phyloP scores from a whole-genome alignment of 768 basidiomycete species.

The Suillus cothurnatus region DNA sequence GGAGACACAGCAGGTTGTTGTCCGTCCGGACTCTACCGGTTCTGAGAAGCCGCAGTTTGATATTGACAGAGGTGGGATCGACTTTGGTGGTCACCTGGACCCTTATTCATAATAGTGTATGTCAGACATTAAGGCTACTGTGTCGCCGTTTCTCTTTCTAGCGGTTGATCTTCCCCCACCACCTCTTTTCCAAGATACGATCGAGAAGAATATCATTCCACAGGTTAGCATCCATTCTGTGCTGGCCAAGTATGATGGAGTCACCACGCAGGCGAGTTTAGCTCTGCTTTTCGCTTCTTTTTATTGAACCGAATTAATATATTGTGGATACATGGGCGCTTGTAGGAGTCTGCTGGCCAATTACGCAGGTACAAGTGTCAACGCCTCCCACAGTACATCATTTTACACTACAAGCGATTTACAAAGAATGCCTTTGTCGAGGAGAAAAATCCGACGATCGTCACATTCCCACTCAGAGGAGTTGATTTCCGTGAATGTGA shows the following conservation, averaged over 20 bases:
- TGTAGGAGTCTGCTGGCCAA: slow-evolving; percentile 80
- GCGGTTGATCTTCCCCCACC: slow-evolving; percentile 96
- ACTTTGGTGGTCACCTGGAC: slow-evolving; percentile 9
- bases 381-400: slow-evolving; percentile 86
- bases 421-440: slow-evolving; percentile 96
- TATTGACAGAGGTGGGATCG: slow-evolving; percentile 82
- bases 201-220: slow-evolving; percentile 99
- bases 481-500: slow-evolving; percentile 91
- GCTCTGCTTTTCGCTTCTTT: slow-evolving; percentile 20
- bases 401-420: slow-evolving; percentile 95
- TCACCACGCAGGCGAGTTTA: slow-evolving; percentile 73
- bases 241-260: slow-evolving; percentile 92
- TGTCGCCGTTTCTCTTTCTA: slow-evolving; percentile 93
- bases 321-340: background rate
- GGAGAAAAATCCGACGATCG: slow-evolving; percentile 98
- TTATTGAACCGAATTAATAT: slow-evolving; percentile 14
- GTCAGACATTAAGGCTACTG: slow-evolving; percentile 80
- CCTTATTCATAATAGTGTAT: slow-evolving; percentile 24
- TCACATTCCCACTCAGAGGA: slow-evolving; percentile 94
- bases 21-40: slow-evolving; percentile 74
- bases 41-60: slow-evolving; percentile 90
- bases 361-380: slow-evolving; percentile 91
- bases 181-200: slow-evolving; percentile 94
- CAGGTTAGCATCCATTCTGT: slow-evolving; percentile 92
- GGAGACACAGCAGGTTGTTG: slow-evolving; percentile 91